Percentiles rank a stretch among this genome's conserved stretches.
These are phyloP conservation scores for Elasticomyces elasticus DNA, from an alignment of 495 filamentous ascomycete species.

Conservation along the genomic window DNA sequence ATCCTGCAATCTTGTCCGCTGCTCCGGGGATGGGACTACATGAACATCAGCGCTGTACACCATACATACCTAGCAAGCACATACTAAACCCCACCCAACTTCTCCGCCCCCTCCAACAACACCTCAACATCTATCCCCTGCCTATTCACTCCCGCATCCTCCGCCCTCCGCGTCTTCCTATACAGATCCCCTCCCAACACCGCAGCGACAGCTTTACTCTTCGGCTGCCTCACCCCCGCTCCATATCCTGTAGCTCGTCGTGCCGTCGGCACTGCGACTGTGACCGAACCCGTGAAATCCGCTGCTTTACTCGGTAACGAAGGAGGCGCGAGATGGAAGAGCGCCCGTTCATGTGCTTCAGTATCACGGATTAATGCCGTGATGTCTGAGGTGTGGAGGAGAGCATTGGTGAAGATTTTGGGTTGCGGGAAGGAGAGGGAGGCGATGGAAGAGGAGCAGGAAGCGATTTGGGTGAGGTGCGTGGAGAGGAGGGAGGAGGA, in stretches of 20 bases:
- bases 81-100: slow-evolving; percentile 78
- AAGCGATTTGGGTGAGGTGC: slow-evolving; percentile 83
- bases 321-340: slow-evolving; percentile 74
- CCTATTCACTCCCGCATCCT: slow-evolving; percentile 35
- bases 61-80: slow-evolving; percentile 17
- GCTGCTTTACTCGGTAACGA: slow-evolving; percentile 41
- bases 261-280: not conserved
- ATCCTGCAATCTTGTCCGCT: slow-evolving; percentile 60
- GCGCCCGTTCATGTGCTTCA: slow-evolving; percentile 85
- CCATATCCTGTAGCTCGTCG: slow-evolving; percentile 32
- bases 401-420: slow-evolving; percentile 92
- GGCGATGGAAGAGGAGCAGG: slow-evolving; percentile 73
- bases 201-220: slow-evolving; percentile 79
- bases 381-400: slow-evolving; percentile 81
- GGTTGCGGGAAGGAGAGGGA: slow-evolving; percentile 80
- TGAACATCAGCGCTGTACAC: not conserved
- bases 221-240: slow-evolving; percentile 48
- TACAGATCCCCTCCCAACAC: slow-evolving; percentile 82
- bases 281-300: slow-evolving; percentile 44
- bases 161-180: slow-evolving; percentile 59
- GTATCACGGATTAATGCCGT: slow-evolving; percentile 91
- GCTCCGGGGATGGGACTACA: slow-evolving; percentile 67
- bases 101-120: slow-evolving; percentile 78
- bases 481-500: slow-evolving; percentile 70
- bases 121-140: slow-evolving; percentile 75